Evolutionary conservation across 495 filamentous ascomycete genomes (phyloP).

Genomic region (Tuber magnatum): DNA sequence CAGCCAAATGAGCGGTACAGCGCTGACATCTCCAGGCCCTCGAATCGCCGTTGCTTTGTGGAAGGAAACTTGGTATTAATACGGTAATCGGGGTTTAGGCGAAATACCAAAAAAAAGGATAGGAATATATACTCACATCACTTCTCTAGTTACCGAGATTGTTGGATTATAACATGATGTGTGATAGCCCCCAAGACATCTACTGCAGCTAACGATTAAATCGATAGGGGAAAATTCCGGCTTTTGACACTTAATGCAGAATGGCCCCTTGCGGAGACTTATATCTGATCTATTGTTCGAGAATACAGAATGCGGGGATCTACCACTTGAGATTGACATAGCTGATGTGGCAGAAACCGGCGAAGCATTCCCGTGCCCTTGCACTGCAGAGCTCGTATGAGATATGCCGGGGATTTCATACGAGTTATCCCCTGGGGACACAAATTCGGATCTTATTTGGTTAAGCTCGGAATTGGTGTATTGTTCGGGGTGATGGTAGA

Average conservation of each 20-base stretch:
- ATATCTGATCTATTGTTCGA: neutral
- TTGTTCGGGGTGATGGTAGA: neutral
- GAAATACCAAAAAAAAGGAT: conserved; percentile 3
- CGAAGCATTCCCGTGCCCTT: neutral
- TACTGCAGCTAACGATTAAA: conserved; percentile 21
- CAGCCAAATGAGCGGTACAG: conserved; percentile 10
- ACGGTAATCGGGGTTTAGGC: neutral
- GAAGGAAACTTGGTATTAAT: neutral
- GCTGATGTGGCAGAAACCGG: conserved; percentile 20
- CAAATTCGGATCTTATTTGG: conserved; percentile 1
- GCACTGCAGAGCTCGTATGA: neutral
- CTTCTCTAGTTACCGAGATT: conserved; percentile 16
- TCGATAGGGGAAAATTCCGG: conserved; percentile 15
- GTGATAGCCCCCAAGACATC: conserved; percentile 26
- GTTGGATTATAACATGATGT: conserved; percentile 31
- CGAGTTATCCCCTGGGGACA: neutral
- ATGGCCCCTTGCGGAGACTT: neutral
- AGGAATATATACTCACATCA: conserved; percentile 16
- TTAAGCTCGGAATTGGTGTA: neutral
- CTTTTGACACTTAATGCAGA: conserved; percentile 25
- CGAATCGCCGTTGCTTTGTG: conserved; percentile 19
- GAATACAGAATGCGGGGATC: conserved; percentile 13
- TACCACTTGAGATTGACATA: conserved; percentile 32
- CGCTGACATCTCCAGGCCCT: conserved; percentile 26
- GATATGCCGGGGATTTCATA: neutral